Evolutionary conservation across 208 protist genomes (phyloP), one percentile per base, ranked within the genome.

Genomic region (Naegleria gruberi): DNA sequence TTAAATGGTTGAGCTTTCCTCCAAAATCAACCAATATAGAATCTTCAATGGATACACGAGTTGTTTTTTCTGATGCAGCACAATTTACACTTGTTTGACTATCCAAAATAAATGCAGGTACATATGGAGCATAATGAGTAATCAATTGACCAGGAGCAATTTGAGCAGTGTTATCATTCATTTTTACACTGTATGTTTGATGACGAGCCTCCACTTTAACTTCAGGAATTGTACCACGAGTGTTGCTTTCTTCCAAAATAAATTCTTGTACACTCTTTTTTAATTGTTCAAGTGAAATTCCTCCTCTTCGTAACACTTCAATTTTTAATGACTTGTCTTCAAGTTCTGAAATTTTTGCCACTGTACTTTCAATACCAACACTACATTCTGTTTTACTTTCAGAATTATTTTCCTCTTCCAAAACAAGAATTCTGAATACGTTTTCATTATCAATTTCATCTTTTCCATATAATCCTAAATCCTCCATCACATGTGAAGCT

Each of bases 311-410:
- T 30, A 91, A 26, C 1, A 91, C 42, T 34, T 26, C 7, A 41
- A 92, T 34, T n/a, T 51, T 34, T 17, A 73, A n/a, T 12, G 41
- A 26, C 12, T 92, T 30, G 5, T 34, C 8, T 4, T 34, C 12
- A 19, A 10, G 2, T 42, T n/a, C n/a, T 23, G 42, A 26, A 0
- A 84, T 12, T 46, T 92, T 89, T 8, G 97, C 91, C 41, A 98
- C 96, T 12, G 96, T 98, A 0, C 96, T 97, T 93, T 98, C 97
- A 88, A 98, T 97, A 19, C 97, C 97, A 82, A 98, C 92, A 8
- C 90, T 91, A 92, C 96, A 97, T 42, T 15, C n/a, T 5, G 26
- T 15, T n/a, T 57, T 8, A 12, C 19, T 37, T 19, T 6, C 65
- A 37, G 26, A 12, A 37, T 77, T 19, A n/a, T 87, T 43, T 37